Evolutionary conservation across 495 filamentous ascomycete species (phyloP), one percentile per base, ranked within the genome.

Genomic region (Penicillium ucsense): DNA sequence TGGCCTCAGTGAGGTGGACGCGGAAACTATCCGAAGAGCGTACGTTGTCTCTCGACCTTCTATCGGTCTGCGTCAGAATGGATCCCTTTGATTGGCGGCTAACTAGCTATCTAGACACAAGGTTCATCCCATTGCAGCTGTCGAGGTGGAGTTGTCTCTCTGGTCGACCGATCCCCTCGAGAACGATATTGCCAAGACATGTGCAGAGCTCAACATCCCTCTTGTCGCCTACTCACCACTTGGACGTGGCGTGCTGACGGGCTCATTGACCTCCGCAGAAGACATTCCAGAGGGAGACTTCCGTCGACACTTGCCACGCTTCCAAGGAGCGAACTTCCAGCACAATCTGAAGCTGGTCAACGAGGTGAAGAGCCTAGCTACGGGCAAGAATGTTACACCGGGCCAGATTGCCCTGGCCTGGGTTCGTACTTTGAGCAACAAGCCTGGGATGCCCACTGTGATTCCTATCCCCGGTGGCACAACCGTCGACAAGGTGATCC

Each of bases 401-500:
- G 79, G 79, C 3, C 89, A 96, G 68, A 67, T 95, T 34, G 89
- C 88, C 8, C 68, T 95, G 45, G 76, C 68, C 20, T 96, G 90
- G 89, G 69, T 83, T 3, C 64, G 65, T 33, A 66, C 67, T 3
- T 59, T 82, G 46, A 75, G 77, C 39, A 67, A 65, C 31, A 70
- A 75, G 54, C 69, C 79, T 36, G 85, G 81, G 8, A 73, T 83
- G 60, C 79, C 81, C 8, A 75, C 72, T 4, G 84, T 94, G 54
- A 83, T 94, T 47, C 89, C 89, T 4, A 94, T 95, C 52, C 89
- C 88, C 1, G 89, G 89, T 9, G 79, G 65, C 28, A 75, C 72
- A 28, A 75, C 71, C 10, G 57, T 52, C 33, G 67, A 70, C 46
- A 72, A 68, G 56, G 64, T 75, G 20, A 55, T 55, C 12, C 72